Evolutionary conservation across 2,329 filamentous ascomycete species (phyloP).

Genomic region (Pestalotiopsis sp.): DNA sequence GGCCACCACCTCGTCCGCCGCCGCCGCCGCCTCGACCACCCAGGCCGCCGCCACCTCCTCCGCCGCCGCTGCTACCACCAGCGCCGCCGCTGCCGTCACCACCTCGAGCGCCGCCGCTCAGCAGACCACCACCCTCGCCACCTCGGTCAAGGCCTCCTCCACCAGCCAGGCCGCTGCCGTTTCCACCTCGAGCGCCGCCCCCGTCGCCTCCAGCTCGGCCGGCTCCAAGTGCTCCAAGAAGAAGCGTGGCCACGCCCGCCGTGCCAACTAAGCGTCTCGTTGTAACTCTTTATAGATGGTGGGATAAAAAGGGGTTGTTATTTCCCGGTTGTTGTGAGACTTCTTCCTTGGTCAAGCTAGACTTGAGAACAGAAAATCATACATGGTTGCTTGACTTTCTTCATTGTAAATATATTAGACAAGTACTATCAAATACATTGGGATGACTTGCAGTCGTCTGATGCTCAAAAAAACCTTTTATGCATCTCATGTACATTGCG

Average conservation of each 20-base stretch:
- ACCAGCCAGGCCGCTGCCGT: background rate
- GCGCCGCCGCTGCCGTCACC: background rate
- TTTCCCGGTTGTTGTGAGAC: background rate
- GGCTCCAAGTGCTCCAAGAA: slow-evolving; percentile 9
- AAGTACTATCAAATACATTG: background rate
- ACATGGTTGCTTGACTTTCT: slow-evolving; percentile 7
- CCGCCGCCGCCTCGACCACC: background rate
- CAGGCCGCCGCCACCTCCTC: background rate
- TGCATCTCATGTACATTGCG: too few relatives aligned
- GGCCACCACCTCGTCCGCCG: background rate
- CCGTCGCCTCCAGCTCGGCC: background rate
- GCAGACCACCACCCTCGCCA: slow-evolving; percentile 8
- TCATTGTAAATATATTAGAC: slow-evolving; percentile 13
- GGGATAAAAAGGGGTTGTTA: background rate
- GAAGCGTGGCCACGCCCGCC: background rate
- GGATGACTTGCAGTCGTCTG: background rate
- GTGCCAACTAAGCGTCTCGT: background rate
- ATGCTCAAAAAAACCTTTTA: background rate
- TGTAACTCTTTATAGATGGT: background rate
- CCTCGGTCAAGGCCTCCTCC: slow-evolving; percentile 10
- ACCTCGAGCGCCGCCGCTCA: slow-evolving; percentile 1
- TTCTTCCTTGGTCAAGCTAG: slow-evolving; percentile 6
- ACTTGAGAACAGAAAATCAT: slow-evolving; percentile 3
- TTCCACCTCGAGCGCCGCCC: background rate
- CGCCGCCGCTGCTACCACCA: background rate